These are phyloP conservation scores for Gaertneriomyces sp. DNA, from an alignment of 192 early-diverging fungal species.

Conservation along the genomic window DNA sequence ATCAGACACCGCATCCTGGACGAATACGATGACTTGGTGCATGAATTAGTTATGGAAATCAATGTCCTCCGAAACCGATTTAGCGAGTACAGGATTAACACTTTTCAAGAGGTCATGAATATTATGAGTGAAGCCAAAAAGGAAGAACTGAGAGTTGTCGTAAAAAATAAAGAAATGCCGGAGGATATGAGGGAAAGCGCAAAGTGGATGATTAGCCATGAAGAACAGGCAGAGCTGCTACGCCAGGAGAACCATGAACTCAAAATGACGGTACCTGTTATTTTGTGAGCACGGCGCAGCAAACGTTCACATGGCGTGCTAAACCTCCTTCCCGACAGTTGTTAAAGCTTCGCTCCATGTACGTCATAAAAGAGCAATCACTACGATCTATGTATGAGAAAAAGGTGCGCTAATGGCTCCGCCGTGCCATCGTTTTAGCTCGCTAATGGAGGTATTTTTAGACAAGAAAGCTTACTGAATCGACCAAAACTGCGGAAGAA, in stretches of 20 bases:
- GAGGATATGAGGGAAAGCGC: constrained; percentile 33
- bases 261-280: constrained; percentile 46
- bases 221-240: constrained; percentile 33
- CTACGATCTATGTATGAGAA: constrained; percentile 41
- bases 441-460: constrained; percentile 11
- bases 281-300: neutral
- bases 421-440: neutral
- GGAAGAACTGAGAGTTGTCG: constrained; percentile 44
- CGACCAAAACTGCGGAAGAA: constrained; percentile 50
- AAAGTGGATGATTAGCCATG: constrained; percentile 39
- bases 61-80: constrained; percentile 48
- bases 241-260: constrained; percentile 47
- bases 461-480: constrained; percentile 47
- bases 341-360: constrained; percentile 52
- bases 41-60: constrained; percentile 54
- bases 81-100: constrained; percentile 49
- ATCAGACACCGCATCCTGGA: constrained; percentile 46
- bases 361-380: constrained; percentile 51
- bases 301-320: neutral
- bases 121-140: constrained; percentile 55
- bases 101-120: constrained; percentile 48
- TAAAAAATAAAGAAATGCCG: constrained; percentile 42
- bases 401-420: constrained; percentile 28
- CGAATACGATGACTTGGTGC: constrained; percentile 55
- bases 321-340: constrained; percentile 19